Evolutionary conservation across 2,329 filamentous ascomycete genomes (phyloP).

Genomic region (Colletotrichum ledebouriae): DNA sequence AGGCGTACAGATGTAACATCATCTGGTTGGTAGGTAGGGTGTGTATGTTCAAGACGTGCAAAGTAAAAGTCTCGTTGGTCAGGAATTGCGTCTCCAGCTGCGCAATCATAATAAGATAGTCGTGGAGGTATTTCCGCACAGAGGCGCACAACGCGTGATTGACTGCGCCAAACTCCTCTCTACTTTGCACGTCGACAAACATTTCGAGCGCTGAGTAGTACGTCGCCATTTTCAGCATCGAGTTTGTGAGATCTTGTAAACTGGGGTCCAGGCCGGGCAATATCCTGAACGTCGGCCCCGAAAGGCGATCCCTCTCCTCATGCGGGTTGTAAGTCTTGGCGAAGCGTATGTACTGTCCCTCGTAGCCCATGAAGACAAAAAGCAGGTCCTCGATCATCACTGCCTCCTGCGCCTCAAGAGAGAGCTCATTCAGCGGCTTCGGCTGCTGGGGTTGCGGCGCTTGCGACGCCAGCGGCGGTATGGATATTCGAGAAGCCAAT

Average conservation of each 20-base stretch:
- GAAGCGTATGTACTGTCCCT: conserved; percentile 97
- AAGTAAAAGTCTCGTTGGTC: conserved; percentile 88
- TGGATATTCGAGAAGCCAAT: conserved; percentile 73
- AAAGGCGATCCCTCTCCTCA: conserved; percentile 87
- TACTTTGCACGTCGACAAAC: conserved; percentile 94
- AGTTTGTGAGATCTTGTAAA: conserved; percentile 85
- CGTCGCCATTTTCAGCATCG: conserved; percentile 94
- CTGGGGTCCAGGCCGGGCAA: conserved; percentile 90
- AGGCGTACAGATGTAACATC: conserved; percentile 88
- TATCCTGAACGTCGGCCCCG: conserved; percentile 85
- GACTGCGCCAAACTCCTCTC: conserved; percentile 92
- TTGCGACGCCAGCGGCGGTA: conserved; percentile 79
- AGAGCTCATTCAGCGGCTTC: conserved; percentile 75
- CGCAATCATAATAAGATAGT: conserved; percentile 92
- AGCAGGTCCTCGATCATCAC: conserved; percentile 90
- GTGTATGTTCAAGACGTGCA: conserved; percentile 94
- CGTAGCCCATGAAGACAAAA: conserved; percentile 97
- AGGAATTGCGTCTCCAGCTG: conserved; percentile 95
- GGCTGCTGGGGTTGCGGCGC: conserved; percentile 79
- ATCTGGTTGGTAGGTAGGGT: conserved; percentile 92
- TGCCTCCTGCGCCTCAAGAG: conserved; percentile 85
- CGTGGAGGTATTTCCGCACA: conserved; percentile 89
- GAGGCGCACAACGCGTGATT: conserved; percentile 97
- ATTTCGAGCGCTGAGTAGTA: conserved; percentile 92
- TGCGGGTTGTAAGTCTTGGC: conserved; percentile 84